Evolutionary conservation across 257 asterid species (phyloP), one percentile per base, ranked within the genome.

Genomic region (Buddleja alternifolia): DNA sequence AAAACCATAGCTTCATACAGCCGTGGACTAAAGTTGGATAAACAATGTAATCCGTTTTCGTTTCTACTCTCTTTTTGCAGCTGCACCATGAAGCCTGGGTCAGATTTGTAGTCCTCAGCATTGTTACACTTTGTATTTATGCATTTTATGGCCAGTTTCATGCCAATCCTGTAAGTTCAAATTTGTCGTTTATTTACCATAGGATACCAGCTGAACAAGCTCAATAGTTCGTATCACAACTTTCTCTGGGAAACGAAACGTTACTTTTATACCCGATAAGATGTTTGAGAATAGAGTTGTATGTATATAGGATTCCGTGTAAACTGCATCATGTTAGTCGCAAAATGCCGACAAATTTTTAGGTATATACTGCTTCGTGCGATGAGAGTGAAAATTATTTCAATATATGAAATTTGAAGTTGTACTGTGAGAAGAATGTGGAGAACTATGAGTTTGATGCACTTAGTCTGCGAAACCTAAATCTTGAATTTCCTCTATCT

Each of bases 71-170:
- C 42, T n/a, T 54, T 65, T 64, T 80, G 86, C 93, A 93, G 97
- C 86, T 93, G 78, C 98, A 90, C 73, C 76, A 82, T 70, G 98
- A 93, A 87, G 98, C 94, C 60, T 90, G 97, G 98, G 88, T 79
- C 76, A 88, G 98, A 84, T 93, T 93, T 78, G 85, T 82, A 10
- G 77, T 80, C 71, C 82, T 93, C 67, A 88, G 92, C 88, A 67
- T 88, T 59, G 62, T 90, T 63, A 20, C 85, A 61, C 81, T 93
- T 63, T 89, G 84, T 29, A 40, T 87, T 39, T 93, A 93, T 77
- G 95, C 96, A 60, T 80, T 80, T 52, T 93, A 93, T 37, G 96
- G 98, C 73, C 98, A 93, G 85, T 80, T 83, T 73, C 96, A 88
- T 68, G 97, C 97, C 51, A 76, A 84, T 59, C 90, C 89, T 67